Base-by-base conservation (phyloP, 257 asterid genomes). In the Nicotiana benthamiana region DNA sequence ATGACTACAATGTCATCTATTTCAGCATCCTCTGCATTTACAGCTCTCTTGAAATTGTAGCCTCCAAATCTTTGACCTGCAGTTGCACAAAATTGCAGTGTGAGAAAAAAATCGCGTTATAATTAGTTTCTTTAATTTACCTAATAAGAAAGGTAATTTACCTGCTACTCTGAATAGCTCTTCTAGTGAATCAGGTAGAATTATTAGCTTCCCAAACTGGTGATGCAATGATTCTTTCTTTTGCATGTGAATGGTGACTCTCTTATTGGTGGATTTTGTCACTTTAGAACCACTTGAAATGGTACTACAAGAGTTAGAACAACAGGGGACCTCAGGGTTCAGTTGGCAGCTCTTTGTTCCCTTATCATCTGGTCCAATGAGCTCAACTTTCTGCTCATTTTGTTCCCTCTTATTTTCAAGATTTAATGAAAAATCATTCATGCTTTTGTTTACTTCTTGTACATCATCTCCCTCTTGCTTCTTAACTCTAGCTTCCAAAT, bases 41-140 rank as follows among this genome's bases (percentile, higher is more conserved):
- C 85, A 56, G 89, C 85, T 67, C 82, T 85, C 66, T 90, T 82
- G 46, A 93, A 77, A 79, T 84, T 84, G 81, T 76, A 79, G 67
- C 84, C 89, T 65, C 89, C 97, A 81, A 90, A 92, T 83, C 91
- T 91, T 82, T 91, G 72, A 86, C 93, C 99, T 95, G 97, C 91
- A 92, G 87, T 83, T 86, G 81, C 84, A 83, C 66, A 22, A 60
- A 78, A 5, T 24, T 60, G 60, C 40, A 36, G 43, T 0, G 54
- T 20, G 57, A 78, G 60, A 70, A 83, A 63, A 67, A 52, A 27
- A 80, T 70, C 2, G 30, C 46, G 48, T 75, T 5, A 57, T 80
- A 12, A 18, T 22, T 26, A 27, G n/a, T 1, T 46, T 77, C 32
- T 56, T 28, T 48, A 51, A 16, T 48, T 67, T 59, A 74, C 32